Percentiles rank a stretch among this genome's conserved stretches.
Evolutionary conservation across 192 early-diverging fungal genomes (phyloP).

Genomic region (Globomyces pollinis-pini): DNA sequence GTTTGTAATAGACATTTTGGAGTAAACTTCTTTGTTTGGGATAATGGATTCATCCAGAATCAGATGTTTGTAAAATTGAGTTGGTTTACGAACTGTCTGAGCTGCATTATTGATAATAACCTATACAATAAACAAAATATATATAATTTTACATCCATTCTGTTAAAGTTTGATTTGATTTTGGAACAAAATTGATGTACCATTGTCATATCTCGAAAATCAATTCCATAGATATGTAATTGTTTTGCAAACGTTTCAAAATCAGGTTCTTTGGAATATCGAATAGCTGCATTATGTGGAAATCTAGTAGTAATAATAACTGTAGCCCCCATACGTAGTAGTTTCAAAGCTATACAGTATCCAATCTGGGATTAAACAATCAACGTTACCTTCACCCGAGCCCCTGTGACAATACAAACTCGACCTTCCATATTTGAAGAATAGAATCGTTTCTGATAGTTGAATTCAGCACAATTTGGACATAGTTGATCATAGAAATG

Average conservation of each 20-base stretch:
- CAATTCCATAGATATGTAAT: conserved; percentile 41
- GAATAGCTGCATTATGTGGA: conserved; percentile 41
- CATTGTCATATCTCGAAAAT: conserved; percentile 48
- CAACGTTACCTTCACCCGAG: conserved; percentile 46
- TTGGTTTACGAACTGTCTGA: conserved; percentile 50
- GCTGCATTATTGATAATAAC: conserved; percentile 60
- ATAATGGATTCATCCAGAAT: conserved; percentile 29
- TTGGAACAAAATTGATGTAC: conserved; percentile 42
- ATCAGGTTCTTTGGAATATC: conserved; percentile 43
- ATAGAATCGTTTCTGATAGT: conserved; percentile 40
- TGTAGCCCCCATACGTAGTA: conserved; percentile 44
- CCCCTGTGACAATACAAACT: conserved; percentile 48
- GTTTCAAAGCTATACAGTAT: conserved; percentile 45
- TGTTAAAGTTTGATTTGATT: conserved; percentile 28
- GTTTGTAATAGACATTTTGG: conserved; percentile 30
- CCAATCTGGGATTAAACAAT: conserved; percentile 32
- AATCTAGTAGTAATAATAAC: conserved; percentile 50
- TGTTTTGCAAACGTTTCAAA: conserved; percentile 23
- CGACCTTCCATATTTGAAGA: conserved; percentile 38
- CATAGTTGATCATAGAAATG: conserved; percentile 51
- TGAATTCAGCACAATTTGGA: conserved; percentile 38
- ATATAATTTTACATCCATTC: conserved; percentile 42
- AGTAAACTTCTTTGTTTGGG: conserved; percentile 12
- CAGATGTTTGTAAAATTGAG: conserved; percentile 47
- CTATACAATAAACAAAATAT: too few relatives aligned